Percentiles rank a stretch among this genome's conserved stretches.
These are phyloP conservation scores for Zygosaccharomyces sapae DNA, from an alignment of 1,139 yeast species.

Conservation along the genomic window DNA sequence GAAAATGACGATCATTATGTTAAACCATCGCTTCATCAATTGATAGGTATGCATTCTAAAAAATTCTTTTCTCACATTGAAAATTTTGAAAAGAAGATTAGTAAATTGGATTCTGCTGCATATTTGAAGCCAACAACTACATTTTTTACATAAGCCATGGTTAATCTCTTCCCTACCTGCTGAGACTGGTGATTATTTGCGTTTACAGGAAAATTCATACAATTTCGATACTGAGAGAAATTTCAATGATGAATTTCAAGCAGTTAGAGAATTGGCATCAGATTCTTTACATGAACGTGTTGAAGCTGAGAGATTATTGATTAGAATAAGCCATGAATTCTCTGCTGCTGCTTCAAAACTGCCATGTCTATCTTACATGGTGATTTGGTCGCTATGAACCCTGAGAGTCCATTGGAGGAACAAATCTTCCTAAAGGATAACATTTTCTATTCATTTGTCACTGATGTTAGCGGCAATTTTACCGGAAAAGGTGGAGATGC, in stretches of 20 bases:
- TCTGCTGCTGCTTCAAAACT: constrained; percentile 70
- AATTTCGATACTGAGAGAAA: constrained; percentile 48
- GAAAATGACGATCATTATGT: constrained; percentile 17
- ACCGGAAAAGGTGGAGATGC: constrained; percentile 70
- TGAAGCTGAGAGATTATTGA: constrained; percentile 68
- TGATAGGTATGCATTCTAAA: constrained; percentile 37
- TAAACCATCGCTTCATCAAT: constrained; percentile 36
- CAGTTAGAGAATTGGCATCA: constrained; percentile 66
- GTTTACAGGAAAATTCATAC: constrained; percentile 26
- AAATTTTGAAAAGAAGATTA: constrained; percentile 41
- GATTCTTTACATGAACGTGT: constrained; percentile 60
- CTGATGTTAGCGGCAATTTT: constrained; percentile 69
- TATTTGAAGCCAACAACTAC: constrained; percentile 59
- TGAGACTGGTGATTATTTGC: constrained; percentile 29
- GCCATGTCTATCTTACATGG: constrained; percentile 75
- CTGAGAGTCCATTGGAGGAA: constrained; percentile 57
- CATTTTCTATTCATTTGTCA: constrained; percentile 78
- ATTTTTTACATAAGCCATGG: constrained; percentile 74
- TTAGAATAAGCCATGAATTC: constrained; percentile 74
- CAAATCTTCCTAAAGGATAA: constrained; percentile 74
- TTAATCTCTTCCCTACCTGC: constrained; percentile 43
- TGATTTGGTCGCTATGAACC: constrained; percentile 73
- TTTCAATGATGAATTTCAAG: constrained; percentile 90
- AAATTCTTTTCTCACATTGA: constrained; percentile 39
- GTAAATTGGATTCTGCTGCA: constrained; percentile 49